These are phyloP conservation scores for Cucurbita moschata DNA, from an alignment of 306 rosid species.

Conservation along the genomic window DNA sequence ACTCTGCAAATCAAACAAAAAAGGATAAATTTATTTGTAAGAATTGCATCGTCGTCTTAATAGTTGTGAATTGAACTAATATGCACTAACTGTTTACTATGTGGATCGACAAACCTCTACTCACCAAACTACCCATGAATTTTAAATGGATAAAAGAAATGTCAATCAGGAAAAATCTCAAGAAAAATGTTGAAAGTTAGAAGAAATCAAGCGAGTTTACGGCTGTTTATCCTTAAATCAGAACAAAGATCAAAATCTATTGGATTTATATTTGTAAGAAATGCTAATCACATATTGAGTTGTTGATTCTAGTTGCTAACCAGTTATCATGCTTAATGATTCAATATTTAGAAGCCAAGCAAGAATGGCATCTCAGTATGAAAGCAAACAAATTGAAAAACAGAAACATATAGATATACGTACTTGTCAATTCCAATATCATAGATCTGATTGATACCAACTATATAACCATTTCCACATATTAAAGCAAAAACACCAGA, in stretches of 20 bases:
- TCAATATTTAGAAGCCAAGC: background rate
- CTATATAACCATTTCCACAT: slow-evolving; percentile 92
- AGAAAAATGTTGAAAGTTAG: background rate
- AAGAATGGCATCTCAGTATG: background rate
- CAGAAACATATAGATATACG: slow-evolving; percentile 12
- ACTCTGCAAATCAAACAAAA: slow-evolving; percentile 52
- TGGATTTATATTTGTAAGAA: background rate
- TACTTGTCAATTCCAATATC: slow-evolving; percentile 94
- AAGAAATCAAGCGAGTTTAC: background rate
- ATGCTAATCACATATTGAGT: background rate
- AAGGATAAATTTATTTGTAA: background rate
- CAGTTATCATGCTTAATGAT: background rate
- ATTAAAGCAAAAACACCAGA: slow-evolving; percentile 78
- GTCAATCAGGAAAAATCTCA: background rate
- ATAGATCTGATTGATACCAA: slow-evolving; percentile 95
- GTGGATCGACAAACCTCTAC: background rate
- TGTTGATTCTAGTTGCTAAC: background rate
- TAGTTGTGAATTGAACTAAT: background rate
- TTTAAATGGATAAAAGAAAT: background rate
- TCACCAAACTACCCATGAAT: background rate
- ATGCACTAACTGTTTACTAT: background rate
- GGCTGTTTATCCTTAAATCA: background rate
- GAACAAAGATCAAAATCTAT: background rate
- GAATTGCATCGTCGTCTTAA: background rate
- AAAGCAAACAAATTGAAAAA: background rate